Conservation (phyloP, 2,329 filamentous ascomycete species). For the Fusarium graminum region DNA sequence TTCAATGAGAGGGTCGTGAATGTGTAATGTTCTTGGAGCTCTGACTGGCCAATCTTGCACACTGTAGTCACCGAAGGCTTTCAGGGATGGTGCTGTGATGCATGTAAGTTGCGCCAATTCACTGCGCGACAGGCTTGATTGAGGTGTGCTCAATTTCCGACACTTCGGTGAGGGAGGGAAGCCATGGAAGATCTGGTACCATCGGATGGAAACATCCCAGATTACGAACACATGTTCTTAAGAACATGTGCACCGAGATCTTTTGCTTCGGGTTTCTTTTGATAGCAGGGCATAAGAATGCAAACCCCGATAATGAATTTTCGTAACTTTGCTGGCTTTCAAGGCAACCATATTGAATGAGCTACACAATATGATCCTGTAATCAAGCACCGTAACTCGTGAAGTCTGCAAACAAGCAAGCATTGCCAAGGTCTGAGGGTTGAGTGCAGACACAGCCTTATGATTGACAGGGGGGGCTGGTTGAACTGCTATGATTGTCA, state of each 20-base stretch:
- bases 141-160: slow-evolving; percentile 42
- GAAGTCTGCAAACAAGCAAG: slow-evolving; percentile 30
- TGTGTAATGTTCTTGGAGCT: slow-evolving; percentile 5
- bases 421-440: slow-evolving; percentile 40
- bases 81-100: slow-evolving; percentile 28
- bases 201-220: slow-evolving; percentile 18
- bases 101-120: slow-evolving; percentile 29
- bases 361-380: slow-evolving; percentile 1
- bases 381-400: slow-evolving; percentile 7
- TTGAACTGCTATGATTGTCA: slow-evolving; percentile 34
- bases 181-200: slow-evolving; percentile 36
- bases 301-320: neutral
- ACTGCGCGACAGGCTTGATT: slow-evolving; percentile 28
- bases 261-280: neutral
- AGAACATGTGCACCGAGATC: neutral
- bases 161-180: slow-evolving; percentile 42
- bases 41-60: slow-evolving; percentile 18
- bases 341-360: neutral
- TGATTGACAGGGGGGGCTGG: slow-evolving; percentile 34
- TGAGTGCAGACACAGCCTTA: slow-evolving; percentile 45
- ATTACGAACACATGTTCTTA: neutral
- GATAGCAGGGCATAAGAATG: neutral
- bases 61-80: slow-evolving; percentile 13
- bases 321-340: neutral
- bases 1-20: slow-evolving; percentile 15